Percentiles rank a stretch among this genome's conserved stretches.
Conservation (phyloP, 148 eudicot genomes). For the Beta vulgaris region DNA sequence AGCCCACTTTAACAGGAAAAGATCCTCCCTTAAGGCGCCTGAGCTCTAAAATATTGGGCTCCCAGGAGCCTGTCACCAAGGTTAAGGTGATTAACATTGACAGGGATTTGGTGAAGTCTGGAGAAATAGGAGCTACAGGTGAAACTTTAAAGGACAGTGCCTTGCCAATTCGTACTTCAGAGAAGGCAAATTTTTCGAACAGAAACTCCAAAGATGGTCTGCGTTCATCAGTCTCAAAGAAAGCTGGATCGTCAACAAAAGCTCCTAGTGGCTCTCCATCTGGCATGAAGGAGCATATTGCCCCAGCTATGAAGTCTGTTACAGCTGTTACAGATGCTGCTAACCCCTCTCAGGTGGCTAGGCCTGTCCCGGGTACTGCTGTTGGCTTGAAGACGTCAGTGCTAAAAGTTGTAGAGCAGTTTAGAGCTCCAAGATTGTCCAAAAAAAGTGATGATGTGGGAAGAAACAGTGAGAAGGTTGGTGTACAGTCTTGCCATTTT, state of each 20-base stretch:
- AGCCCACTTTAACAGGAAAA: conserved; percentile 27
- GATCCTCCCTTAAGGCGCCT: conserved; percentile 20
- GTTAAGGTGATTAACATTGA: conserved; percentile 19
- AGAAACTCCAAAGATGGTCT: conserved; percentile 16
- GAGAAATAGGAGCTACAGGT: conserved; percentile 24
- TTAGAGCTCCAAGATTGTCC: conserved; percentile 39
- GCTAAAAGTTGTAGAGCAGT: conserved; percentile 58
- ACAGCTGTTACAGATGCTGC: conserved; percentile 29
- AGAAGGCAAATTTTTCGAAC: conserved; percentile 18
- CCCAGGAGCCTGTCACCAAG: conserved; percentile 24
- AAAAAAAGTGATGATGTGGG: conserved; percentile 37
- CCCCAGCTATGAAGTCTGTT: conserved; percentile 27
- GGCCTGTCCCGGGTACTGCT: conserved; percentile 26
- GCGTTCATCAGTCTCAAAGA: conserved; percentile 22
- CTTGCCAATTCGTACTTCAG: conserved; percentile 21
- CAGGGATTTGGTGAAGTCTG: conserved; percentile 19
- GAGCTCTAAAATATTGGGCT: conserved; percentile 19
- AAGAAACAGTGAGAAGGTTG: conserved; percentile 53
- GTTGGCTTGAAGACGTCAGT: conserved; percentile 50
- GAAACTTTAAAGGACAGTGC: conserved; percentile 20
- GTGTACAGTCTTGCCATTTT: conserved; percentile 12
- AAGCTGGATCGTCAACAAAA: conserved; percentile 26
- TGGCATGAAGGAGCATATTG: conserved; percentile 22
- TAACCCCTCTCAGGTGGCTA: conserved; percentile 28
- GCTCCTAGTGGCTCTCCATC: conserved; percentile 34